phyloP scores from a whole-genome alignment of 2,329 filamentous ascomycete genomes.

The Trichophyton verrucosum region DNA sequence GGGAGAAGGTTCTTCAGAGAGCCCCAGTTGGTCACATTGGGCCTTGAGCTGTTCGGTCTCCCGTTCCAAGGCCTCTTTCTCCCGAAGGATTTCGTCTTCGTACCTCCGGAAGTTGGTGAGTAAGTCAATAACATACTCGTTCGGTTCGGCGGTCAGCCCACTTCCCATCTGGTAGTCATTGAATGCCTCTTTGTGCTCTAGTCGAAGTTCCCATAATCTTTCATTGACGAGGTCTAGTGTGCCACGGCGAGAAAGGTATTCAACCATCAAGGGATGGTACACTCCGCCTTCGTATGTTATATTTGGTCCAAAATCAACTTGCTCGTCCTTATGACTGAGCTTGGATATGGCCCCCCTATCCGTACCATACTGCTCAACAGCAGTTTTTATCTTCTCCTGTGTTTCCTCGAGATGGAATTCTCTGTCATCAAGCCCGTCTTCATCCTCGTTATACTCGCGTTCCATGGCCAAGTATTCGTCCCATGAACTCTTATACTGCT shows the following conservation, averaged over 20 bases:
- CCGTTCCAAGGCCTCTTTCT: slow-evolving; percentile 15
- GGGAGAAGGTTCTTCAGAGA: not conserved
- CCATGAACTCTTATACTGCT: slow-evolving; percentile 15
- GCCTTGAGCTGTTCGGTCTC: slow-evolving; percentile 14
- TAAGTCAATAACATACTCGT: slow-evolving; percentile 14
- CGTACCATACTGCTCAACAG: not conserved
- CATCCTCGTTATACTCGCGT: slow-evolving; percentile 16
- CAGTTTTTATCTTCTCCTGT: slow-evolving; percentile 13
- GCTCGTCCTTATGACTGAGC: not conserved
- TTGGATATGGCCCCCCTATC: not conserved
- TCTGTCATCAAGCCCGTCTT: slow-evolving; percentile 19
- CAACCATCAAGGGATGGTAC: slow-evolving; percentile 6
- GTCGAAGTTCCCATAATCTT: slow-evolving; percentile 7
- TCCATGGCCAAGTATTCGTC: slow-evolving; percentile 19
- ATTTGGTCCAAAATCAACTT: not conserved
- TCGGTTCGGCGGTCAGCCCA: not conserved
- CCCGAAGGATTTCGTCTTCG: slow-evolving; percentile 14
- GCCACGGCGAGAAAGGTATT: slow-evolving; percentile 7
- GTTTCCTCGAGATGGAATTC: slow-evolving; percentile 17
- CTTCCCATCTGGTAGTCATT: slow-evolving; percentile 3
- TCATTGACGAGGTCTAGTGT: slow-evolving; percentile 4
- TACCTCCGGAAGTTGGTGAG: slow-evolving; percentile 17
- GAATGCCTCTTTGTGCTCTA: slow-evolving; percentile 4
- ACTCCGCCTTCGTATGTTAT: not conserved
- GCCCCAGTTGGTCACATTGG: slow-evolving; percentile 15